Percentiles rank a stretch among this genome's conserved stretches.
phyloP scores from a whole-genome alignment of 768 basidiomycete species.

The Termitomyces sp. region DNA sequence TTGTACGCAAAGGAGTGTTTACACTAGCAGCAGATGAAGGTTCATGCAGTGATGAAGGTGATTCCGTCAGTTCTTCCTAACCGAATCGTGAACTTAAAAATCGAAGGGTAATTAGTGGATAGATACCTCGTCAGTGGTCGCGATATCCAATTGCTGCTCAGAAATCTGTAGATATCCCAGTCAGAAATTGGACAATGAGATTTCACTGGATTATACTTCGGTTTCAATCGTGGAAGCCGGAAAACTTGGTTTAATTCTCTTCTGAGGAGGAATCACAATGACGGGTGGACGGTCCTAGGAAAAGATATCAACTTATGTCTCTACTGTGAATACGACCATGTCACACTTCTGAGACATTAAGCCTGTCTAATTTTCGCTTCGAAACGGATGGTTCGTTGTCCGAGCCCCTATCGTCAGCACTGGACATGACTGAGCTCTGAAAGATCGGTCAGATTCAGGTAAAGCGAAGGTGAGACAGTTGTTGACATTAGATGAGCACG shows the following conservation, averaged over 20 bases:
- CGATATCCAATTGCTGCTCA: neutral
- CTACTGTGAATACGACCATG: neutral
- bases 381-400: slow-evolving; percentile 1
- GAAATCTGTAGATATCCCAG: neutral
- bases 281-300: neutral
- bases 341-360: slow-evolving; percentile 6
- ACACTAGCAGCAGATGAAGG: neutral
- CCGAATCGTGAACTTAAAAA: neutral
- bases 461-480: too few relatives aligned
- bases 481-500: neutral
- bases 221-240: too few relatives aligned
- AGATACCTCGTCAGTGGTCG: neutral
- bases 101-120: too few relatives aligned
- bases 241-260: neutral
- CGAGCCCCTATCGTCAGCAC: neutral
- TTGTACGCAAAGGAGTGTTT: neutral
- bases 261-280: slow-evolving; percentile 6
- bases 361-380: neutral
- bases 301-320: neutral
- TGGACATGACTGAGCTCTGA: neutral
- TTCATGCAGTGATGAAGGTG: neutral
- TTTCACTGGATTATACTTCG: neutral
- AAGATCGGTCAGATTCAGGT: neutral
- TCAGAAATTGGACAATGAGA: neutral
- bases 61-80: neutral